These are phyloP conservation scores for Leptographium procerum DNA, from an alignment of 2,329 filamentous ascomycete species.

Conservation along the genomic window DNA sequence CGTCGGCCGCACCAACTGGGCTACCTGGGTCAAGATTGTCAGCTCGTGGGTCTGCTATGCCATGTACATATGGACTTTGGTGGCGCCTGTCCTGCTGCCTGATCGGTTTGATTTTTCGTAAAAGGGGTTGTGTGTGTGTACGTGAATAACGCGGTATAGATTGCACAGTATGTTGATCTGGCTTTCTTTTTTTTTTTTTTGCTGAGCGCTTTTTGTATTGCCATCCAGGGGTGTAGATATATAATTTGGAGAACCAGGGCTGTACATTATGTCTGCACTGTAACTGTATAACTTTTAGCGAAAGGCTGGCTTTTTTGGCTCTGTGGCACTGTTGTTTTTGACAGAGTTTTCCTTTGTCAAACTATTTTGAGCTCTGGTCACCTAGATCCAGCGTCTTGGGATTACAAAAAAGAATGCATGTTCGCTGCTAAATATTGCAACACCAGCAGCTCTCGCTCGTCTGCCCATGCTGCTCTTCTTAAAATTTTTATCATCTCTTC, in stretches of 20 bases:
- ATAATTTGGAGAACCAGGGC: neutral
- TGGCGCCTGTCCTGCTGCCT: slow-evolving; percentile 75
- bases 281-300: too few species aligned
- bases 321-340: too few species aligned
- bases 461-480: neutral
- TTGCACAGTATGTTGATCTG: too few species aligned
- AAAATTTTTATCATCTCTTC: neutral
- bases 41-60: slow-evolving; percentile 94
- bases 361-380: neutral
- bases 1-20: slow-evolving; percentile 90
- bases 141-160: neutral
- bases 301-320: neutral
- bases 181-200: neutral
- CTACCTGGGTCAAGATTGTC: slow-evolving; percentile 98
- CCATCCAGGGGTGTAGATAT: too few species aligned
- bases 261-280: neutral
- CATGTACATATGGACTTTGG: slow-evolving; percentile 86
- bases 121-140: too few species aligned
- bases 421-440: neutral
- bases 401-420: neutral
- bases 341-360: neutral
- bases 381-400: neutral
- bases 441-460: neutral
- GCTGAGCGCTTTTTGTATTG: neutral
- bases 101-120: slow-evolving; percentile 64